Percentiles rank a stretch among this genome's conserved stretches.
phyloP scores from a whole-genome alignment of 2,329 filamentous ascomycete species.

The Fusarium dimerum region DNA sequence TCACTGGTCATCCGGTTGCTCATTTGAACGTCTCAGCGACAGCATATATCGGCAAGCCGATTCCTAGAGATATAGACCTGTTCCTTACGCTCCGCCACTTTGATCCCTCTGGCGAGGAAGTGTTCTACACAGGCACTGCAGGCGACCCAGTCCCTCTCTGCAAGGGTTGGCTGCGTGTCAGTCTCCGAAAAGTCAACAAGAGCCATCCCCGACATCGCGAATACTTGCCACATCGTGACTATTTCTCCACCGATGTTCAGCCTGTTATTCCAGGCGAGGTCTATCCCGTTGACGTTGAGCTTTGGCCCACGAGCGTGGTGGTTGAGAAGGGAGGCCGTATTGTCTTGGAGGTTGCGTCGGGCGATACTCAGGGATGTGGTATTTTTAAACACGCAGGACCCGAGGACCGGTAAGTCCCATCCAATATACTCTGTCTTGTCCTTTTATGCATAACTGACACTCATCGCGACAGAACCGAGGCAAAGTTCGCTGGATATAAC shows the following conservation, averaged over 20 bases:
- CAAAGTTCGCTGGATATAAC: conserved; percentile 47
- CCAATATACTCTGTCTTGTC: accelerated
- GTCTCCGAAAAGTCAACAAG: conserved; percentile 54
- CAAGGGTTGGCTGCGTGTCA: conserved; percentile 65
- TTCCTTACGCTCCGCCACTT: conserved; percentile 65
- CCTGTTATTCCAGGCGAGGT: conserved; percentile 55
- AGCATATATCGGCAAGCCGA: conserved; percentile 44
- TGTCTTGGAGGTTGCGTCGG: conserved; percentile 55
- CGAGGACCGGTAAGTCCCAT: conserved; percentile 45
- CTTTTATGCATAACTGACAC: neutral
- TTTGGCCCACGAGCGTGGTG: conserved; percentile 66
- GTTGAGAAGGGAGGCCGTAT: conserved; percentile 48
- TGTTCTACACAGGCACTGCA: conserved; percentile 66
- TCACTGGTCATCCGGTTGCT: conserved; percentile 67
- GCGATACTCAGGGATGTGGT: conserved; percentile 61
- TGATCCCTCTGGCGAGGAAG: conserved; percentile 52
- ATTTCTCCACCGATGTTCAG: conserved; percentile 56
- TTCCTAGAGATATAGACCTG: conserved; percentile 57
- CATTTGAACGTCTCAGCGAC: conserved; percentile 66
- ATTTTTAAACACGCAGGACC: conserved; percentile 56
- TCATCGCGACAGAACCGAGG: conserved; percentile 10
- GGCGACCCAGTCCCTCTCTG: conserved; percentile 63
- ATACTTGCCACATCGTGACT: conserved; percentile 59
- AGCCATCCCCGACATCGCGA: conserved; percentile 51
- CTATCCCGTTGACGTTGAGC: conserved; percentile 61